These are phyloP conservation scores for Camellia granthamiana DNA, from an alignment of 148 eudicot species.

Conservation along the genomic window DNA sequence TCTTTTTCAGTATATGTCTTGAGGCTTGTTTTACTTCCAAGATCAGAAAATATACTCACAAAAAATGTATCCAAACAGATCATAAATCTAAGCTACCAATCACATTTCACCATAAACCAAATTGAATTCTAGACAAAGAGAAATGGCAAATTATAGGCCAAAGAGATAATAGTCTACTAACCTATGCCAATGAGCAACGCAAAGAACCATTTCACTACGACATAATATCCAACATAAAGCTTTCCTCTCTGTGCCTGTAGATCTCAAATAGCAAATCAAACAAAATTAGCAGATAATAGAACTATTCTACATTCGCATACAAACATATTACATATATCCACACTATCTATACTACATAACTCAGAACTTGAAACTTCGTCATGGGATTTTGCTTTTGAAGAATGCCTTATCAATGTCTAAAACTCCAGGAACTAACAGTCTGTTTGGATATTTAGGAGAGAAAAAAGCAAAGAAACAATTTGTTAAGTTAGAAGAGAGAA, in stretches of 20 bases:
- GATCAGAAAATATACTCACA: not conserved
- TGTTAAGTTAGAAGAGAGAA: no score
- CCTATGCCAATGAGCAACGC: conserved; percentile 88
- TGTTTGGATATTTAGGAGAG: no score
- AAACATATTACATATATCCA: not conserved
- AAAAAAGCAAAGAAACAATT: no score
- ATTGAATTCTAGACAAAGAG: not conserved
- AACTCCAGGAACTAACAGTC: no score
- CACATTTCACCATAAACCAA: not conserved
- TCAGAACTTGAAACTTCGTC: no score
- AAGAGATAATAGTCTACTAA: conserved; percentile 23
- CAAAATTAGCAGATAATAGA: not conserved
- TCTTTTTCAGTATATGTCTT: not conserved
- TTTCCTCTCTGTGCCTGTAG: conserved; percentile 72
- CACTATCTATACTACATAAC: not conserved
- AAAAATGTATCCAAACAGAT: not conserved
- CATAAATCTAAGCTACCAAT: not conserved
- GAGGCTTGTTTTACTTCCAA: not conserved
- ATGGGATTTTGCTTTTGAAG: no score
- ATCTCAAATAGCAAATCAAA: conserved; percentile 10
- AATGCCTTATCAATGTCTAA: no score
- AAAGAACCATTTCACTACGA: conserved; percentile 85
- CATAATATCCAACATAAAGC: conserved; percentile 72
- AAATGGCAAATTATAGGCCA: not conserved
- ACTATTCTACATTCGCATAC: not conserved